These are phyloP conservation scores for Fusarium nanum DNA, from an alignment of 2,329 filamentous ascomycete species.

Conservation along the genomic window DNA sequence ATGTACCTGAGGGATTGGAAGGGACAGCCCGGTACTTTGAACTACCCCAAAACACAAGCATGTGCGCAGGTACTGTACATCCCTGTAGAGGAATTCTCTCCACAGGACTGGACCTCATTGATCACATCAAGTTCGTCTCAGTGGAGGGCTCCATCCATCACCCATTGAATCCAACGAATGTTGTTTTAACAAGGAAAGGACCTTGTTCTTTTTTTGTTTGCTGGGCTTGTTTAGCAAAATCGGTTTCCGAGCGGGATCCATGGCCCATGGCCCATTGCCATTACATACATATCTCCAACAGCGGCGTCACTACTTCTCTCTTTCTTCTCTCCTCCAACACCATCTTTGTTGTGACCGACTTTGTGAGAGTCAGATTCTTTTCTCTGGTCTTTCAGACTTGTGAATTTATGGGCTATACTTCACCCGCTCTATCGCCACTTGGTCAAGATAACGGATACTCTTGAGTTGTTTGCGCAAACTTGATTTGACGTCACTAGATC, in stretches of 20 bases:
- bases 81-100: neutral
- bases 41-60: constrained; percentile 12
- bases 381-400: neutral
- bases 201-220: constrained; percentile 23
- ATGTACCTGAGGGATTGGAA: neutral
- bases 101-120: constrained; percentile 1
- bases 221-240: constrained; percentile 24
- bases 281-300: constrained; percentile 19
- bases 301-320: constrained; percentile 8
- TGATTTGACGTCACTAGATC: constrained; percentile 34
- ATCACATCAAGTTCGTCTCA: constrained; percentile 26
- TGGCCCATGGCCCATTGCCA: neutral
- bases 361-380: neutral
- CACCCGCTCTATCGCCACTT: constrained; percentile 11
- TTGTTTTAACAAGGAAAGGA: constrained; percentile 17
- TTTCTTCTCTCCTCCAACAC: constrained; percentile 2
- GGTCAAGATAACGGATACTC: constrained; percentile 35
- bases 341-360: constrained; percentile 9
- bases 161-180: constrained; percentile 34
- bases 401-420: constrained; percentile 24
- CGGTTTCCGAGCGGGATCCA: constrained; percentile 28
- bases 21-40: constrained; percentile 17
- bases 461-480: constrained; percentile 23
- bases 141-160: constrained; percentile 25
- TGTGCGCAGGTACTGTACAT: constrained; percentile 8